Base-by-base conservation (phyloP, 2,329 filamentous ascomycete genomes). In the Polychaeton citri region DNA sequence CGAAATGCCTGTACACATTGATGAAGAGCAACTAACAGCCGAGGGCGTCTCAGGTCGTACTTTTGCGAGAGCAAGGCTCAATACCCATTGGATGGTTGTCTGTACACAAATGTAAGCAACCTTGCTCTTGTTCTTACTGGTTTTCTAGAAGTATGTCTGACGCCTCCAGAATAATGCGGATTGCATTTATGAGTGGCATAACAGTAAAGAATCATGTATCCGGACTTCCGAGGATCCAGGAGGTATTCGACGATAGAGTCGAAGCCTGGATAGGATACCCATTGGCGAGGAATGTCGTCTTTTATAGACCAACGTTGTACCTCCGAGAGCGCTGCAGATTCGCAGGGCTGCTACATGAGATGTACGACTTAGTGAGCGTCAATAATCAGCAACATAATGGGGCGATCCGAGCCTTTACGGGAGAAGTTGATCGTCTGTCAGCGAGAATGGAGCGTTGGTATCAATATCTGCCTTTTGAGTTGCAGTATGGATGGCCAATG, bases 401-500 rank as follows among this genome's bases (percentile, higher is more conserved):
- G 24, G 15, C 24, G 12, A 28, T 28, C 15, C 24, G 15, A 28
- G 24, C 12, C 12, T 28, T 28, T 21, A 19, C 34, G 6, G 21
- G 13, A 1, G 33, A 28, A 2, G 24, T 31, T 5, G 33, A 40
- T 3, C 18, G 26, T 6, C 12, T 43, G 2, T 19, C 36, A 13
- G 18, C 26, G 3, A 36, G 20, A 10, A 36, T 43, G 40, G 19
- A 34, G n/a, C 24, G 19, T 10, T 43, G 38, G 36, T 34, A 36
- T 16, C 21, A 34, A 7, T 35, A 33, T 18, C 26, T 43, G 18
- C 40, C 40, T 5, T 32, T 38, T 12, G 38, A 43, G 21, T 16
- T 40, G 7, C 35, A 38, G 12, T 43, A 43, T 7, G 26, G 16
- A 13, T 43, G 40, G 40, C 40, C 40, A 8, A 43, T 43, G 40